Evolutionary conservation across 345 rosid genomes (phyloP).

Genomic region (Salix purpurea): DNA sequence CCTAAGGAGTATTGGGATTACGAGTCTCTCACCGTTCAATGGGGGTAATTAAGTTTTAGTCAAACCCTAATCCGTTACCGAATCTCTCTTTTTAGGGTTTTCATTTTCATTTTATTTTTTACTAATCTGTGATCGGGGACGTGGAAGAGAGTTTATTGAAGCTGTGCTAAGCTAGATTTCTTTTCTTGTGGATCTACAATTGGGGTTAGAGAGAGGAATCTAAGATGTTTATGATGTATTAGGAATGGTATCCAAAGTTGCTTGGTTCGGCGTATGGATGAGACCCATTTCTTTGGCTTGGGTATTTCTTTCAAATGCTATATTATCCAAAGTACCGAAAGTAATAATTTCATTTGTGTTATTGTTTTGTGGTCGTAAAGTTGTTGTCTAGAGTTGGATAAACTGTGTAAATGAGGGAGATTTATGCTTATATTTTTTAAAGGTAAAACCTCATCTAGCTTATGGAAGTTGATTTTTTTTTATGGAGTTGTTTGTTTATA

Average conservation of each 20-base stretch:
- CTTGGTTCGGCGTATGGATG: neutral
- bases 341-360: neutral
- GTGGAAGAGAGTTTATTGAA: neutral
- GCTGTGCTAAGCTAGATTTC: neutral
- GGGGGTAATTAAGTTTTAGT: constrained; percentile 54
- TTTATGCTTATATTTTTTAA: neutral
- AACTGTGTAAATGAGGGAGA: neutral
- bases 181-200: neutral
- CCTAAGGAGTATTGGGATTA: constrained; percentile 75
- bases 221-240: neutral
- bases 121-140: neutral
- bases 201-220: neutral
- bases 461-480: neutral
- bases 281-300: neutral
- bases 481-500: neutral
- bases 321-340: neutral
- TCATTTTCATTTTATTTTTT: neutral
- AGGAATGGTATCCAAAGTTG: neutral
- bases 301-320: neutral
- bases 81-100: neutral
- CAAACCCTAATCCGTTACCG: constrained; percentile 2
- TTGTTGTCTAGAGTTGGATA: neutral
- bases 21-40: constrained; percentile 48
- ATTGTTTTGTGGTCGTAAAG: neutral
- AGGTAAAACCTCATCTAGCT: neutral